Evolutionary conservation across 495 filamentous ascomycete species (phyloP), one percentile per base, ranked within the genome.

Genomic region (Aspergillus homomorphus): DNA sequence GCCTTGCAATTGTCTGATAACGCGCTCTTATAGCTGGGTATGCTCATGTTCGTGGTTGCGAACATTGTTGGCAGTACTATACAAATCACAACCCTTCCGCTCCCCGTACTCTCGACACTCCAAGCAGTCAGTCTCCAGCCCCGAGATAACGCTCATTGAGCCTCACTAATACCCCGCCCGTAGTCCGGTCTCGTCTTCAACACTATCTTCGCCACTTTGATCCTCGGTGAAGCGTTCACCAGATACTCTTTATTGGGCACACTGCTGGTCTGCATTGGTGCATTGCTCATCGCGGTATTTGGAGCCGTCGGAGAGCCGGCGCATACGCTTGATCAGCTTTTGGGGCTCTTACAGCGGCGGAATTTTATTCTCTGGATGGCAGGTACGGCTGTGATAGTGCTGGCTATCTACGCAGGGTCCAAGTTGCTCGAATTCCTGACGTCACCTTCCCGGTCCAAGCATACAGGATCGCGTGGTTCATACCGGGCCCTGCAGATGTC

Each of bases 301-400:
- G 95, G 95, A 16, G 93, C 94, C 30, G 88, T 99, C 62, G 86
- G 89, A n/a, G 93, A 96, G 66, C 94, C 94, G 6, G 91, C 93
- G 60, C 94, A 98, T 76, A 91, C 76, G 56, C 75, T 99, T 51
- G 80, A 83, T 59, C 90, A 97, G 69, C 79, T 99, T 12, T 76
- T 99, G 20, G 77, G 81, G 18, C 77, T 99, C 9, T 78, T 99
- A 16, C 84, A 83, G 8, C 78, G 89, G 45, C 79, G 78, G 22
- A 77, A 87, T 16, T 99, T 99, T 66, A 74, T 97, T n/a, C 61
- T 90, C 8, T 99, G 94, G 94, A 94, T 99, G 87, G 77, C 84
- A 1, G 80, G 84, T 9, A 92, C 92, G 45, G 81, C 81, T 3
- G 58, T 96, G 8, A 62, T 96, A 21, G 89, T 96, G 43, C 62